These are phyloP conservation scores for Trebouxia sp. DNA, from an alignment of 139 green algal species.

Conservation along the genomic window DNA sequence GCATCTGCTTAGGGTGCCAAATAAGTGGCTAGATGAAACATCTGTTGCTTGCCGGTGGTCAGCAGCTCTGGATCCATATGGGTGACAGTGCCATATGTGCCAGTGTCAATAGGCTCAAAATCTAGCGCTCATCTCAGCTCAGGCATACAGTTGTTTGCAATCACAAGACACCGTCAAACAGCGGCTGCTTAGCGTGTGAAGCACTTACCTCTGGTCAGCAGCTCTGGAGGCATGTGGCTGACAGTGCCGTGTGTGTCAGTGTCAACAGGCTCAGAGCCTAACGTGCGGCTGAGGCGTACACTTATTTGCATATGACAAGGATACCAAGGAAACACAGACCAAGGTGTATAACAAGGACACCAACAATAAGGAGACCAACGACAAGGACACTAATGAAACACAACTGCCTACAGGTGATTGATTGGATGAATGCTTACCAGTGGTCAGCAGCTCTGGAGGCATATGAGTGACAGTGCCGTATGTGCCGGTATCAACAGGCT, in stretches of 20 bases:
- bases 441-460: conserved; percentile 67
- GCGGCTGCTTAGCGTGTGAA: too few relatives aligned
- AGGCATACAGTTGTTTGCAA: too few relatives aligned
- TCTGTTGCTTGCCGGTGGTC: conserved; percentile 10
- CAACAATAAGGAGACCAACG: neutral
- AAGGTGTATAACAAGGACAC: too few relatives aligned
- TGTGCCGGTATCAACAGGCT: conserved; percentile 35
- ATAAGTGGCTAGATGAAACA: too few relatives aligned
- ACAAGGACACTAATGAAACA: neutral
- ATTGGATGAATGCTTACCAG: conserved; percentile 17
- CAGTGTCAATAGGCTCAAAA: conserved; percentile 29
- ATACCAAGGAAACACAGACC: too few relatives aligned
- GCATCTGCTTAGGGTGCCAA: too few relatives aligned
- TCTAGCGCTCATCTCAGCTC: too few relatives aligned
- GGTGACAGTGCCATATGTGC: conserved; percentile 50
- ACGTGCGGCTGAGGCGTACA: conserved; percentile 60
- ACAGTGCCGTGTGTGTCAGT: conserved; percentile 44
- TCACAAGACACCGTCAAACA: too few relatives aligned
- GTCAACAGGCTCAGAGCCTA: conserved; percentile 28
- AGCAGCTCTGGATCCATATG: conserved; percentile 77
- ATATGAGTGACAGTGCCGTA: conserved; percentile 68
- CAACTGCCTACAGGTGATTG: neutral
- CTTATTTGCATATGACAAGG: too few relatives aligned
- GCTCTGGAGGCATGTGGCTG: conserved; percentile 71
- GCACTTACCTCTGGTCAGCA: conserved; percentile 47